phyloP scores from a whole-genome alignment of 768 basidiomycete species.

The Xerocomus potaroensis region DNA sequence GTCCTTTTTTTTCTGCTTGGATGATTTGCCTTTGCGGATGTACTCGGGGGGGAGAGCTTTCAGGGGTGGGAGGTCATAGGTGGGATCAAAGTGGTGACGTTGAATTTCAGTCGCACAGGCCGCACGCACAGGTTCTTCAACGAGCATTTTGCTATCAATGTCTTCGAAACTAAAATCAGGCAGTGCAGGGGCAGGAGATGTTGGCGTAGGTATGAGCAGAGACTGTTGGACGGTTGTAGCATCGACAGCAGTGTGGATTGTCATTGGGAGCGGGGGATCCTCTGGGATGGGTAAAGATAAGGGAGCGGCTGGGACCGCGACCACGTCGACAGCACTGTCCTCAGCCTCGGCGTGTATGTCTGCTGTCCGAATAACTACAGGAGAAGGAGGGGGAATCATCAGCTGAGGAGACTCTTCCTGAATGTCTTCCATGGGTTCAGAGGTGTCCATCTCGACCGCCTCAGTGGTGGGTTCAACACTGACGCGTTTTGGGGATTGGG shows the following conservation, averaged over 20 bases:
- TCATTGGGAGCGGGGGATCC: slow-evolving; percentile 13
- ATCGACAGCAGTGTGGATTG: slow-evolving; percentile 27
- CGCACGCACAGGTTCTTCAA: slow-evolving; percentile 15
- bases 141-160: slow-evolving; percentile 21
- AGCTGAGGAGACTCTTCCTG: slow-evolving; percentile 24
- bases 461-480: slow-evolving; percentile 8
- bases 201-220: slow-evolving; percentile 35
- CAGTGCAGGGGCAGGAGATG: slow-evolving; percentile 30
- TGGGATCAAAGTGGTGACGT: slow-evolving; percentile 39
- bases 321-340: neutral
- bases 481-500: slow-evolving; percentile 8
- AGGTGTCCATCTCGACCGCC: slow-evolving; percentile 10
- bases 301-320: neutral
- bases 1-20: slow-evolving; percentile 50
- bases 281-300: slow-evolving; percentile 3
- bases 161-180: slow-evolving; percentile 33
- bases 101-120: slow-evolving; percentile 15
- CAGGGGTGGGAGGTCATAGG: slow-evolving; percentile 53
- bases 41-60: slow-evolving; percentile 54
- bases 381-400: slow-evolving; percentile 22
- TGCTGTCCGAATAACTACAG: neutral
- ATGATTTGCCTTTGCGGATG: slow-evolving; percentile 44
- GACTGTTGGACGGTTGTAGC: slow-evolving; percentile 24
- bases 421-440: slow-evolving; percentile 18
- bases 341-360: slow-evolving; percentile 1